Percentiles rank a stretch among this genome's conserved stretches.
phyloP scores from a whole-genome alignment of 768 basidiomycete species.

The Leucocoprinus birnbaumii region DNA sequence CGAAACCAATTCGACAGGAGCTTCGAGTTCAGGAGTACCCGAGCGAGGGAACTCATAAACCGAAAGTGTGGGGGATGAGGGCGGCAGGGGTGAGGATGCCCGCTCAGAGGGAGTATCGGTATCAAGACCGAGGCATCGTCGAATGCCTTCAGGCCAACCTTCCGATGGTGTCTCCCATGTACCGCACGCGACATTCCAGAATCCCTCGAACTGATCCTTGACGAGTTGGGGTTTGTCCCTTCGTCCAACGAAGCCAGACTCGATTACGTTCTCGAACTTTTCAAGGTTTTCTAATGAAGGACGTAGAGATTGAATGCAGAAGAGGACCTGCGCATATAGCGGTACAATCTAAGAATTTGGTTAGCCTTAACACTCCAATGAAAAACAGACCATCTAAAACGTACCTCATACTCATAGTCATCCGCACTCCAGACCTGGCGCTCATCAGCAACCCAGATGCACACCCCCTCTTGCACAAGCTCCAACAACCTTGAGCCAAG shows the following conservation, averaged over 20 bases:
- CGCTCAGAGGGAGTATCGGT: not conserved
- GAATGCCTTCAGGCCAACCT: constrained; percentile 52
- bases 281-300: constrained; percentile 36
- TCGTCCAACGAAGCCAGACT: constrained; percentile 52
- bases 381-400: constrained; percentile 21
- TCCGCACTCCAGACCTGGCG: constrained; percentile 42
- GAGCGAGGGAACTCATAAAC: not conserved
- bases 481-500: constrained; percentile 45
- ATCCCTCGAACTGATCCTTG: constrained; percentile 53
- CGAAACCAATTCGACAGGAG: not conserved
- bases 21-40: not conserved
- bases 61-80: constrained; percentile 9
- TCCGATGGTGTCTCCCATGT: constrained; percentile 33
- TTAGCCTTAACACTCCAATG: not conserved
- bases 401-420: constrained; percentile 59
- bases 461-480: constrained; percentile 49
- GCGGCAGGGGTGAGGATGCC: constrained; percentile 2
- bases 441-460: constrained; percentile 66
- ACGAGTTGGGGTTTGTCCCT: constrained; percentile 45
- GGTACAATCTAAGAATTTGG: constrained; percentile 45
- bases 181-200: constrained; percentile 55
- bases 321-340: constrained; percentile 58
- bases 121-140: constrained; percentile 21
- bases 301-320: constrained; percentile 49
- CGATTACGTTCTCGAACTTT: constrained; percentile 47